Percentiles rank a stretch among this genome's conserved stretches.
Conservation (phyloP, 73 alveolate species). For the Paramecium sexaurelia region DNA sequence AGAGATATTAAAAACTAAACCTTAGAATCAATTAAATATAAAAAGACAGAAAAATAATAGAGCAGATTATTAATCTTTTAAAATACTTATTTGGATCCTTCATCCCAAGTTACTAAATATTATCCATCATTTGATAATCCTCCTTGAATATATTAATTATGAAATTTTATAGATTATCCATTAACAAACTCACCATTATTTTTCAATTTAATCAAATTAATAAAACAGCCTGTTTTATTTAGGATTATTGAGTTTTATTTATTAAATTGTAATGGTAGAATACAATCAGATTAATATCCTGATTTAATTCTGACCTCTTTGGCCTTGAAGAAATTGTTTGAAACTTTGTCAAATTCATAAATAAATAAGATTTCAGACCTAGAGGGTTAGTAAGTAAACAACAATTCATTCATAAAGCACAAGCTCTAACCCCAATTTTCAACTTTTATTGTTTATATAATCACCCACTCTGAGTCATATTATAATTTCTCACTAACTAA, state of each 20-base stretch:
- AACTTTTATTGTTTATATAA: neutral
- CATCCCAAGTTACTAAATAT: neutral
- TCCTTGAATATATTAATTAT: neutral
- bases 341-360: neutral
- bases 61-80: too few species aligned
- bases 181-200: neutral
- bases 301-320: neutral
- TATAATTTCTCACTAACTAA: neutral
- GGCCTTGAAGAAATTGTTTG: neutral
- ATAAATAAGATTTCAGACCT: neutral
- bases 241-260: neutral
- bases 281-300: neutral
- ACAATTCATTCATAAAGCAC: neutral
- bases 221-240: neutral
- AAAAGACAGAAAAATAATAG: too few species aligned
- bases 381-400: neutral
- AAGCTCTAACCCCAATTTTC: neutral
- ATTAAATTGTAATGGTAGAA: neutral
- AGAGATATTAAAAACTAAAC: too few species aligned
- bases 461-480: neutral
- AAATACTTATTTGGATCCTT: neutral
- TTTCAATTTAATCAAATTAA: neutral
- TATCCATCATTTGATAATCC: neutral
- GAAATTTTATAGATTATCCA: neutral
- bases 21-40: too few species aligned